Evolutionary conservation across 2,329 filamentous ascomycete genomes (phyloP).

Genomic region (Pseudofabraea citricarpa): DNA sequence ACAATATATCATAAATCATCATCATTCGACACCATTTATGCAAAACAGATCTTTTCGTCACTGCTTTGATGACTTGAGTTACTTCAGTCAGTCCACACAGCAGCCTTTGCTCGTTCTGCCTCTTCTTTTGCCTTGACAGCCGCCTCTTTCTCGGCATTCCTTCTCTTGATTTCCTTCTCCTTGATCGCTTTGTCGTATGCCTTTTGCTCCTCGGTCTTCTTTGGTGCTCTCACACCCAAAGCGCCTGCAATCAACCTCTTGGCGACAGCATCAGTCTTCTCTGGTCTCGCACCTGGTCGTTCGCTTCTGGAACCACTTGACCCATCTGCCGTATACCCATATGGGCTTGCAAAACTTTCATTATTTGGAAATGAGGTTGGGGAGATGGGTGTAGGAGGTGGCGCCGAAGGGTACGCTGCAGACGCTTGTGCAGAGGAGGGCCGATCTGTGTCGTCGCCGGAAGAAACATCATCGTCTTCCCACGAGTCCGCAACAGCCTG

Average conservation of each 20-base stretch:
- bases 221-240: conserved; percentile 74
- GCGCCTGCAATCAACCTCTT: conserved; percentile 85
- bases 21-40: too few relatives aligned
- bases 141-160: conserved; percentile 67
- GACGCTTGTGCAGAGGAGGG: conserved; percentile 21
- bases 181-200: conserved; percentile 79
- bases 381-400: conserved; percentile 64
- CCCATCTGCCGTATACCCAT: conserved; percentile 14
- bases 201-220: conserved; percentile 80
- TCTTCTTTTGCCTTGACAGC: conserved; percentile 56
- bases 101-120: conserved; percentile 68
- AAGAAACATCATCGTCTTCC: conserved; percentile 63
- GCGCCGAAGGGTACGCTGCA: conserved; percentile 40
- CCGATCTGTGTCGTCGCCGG: conserved; percentile 25
- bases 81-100: conserved; percentile 74
- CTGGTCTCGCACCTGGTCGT: conserved; percentile 49
- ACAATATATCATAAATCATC: too few relatives aligned
- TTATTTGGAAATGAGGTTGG: conserved; percentile 29
- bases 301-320: conserved; percentile 10
- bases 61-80: too few relatives aligned
- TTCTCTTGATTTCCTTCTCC: conserved; percentile 76
- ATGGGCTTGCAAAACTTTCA: conserved; percentile 16
- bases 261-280: conserved; percentile 92
- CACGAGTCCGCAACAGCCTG: conserved; percentile 62
- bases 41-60: too few relatives aligned